Evolutionary conservation across 2,329 filamentous ascomycete species (phyloP).

Genomic region (Hymenoscyphus occultus): DNA sequence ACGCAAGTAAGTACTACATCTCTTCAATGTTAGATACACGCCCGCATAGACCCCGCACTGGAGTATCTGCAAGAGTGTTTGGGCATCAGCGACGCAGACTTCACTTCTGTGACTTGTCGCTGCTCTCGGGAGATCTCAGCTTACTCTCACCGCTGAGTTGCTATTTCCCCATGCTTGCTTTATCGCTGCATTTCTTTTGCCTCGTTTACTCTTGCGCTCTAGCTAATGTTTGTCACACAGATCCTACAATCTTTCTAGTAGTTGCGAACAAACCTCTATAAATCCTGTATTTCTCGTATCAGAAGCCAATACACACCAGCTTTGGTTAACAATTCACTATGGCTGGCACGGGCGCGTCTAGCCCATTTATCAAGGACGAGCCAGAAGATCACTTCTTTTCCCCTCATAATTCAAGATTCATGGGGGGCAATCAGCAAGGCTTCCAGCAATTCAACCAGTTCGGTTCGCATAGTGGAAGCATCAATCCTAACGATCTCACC

Average conservation of each 20-base stretch:
- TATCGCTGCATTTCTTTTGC: constrained; percentile 21
- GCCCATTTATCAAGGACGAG: constrained; percentile 67
- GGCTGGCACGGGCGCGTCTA: constrained; percentile 39
- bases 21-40: not conserved
- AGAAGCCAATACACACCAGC: constrained; percentile 8
- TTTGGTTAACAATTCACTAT: constrained; percentile 30
- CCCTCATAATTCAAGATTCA: constrained; percentile 33
- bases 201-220: constrained; percentile 22
- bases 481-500: constrained; percentile 83
- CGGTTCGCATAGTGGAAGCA: constrained; percentile 48
- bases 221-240: constrained; percentile 35
- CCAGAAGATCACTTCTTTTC: constrained; percentile 58
- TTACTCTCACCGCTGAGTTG: constrained; percentile 3
- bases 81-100: not conserved
- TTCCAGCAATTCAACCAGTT: constrained; percentile 45
- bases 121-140: not conserved
- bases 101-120: not conserved
- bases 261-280: constrained; percentile 23
- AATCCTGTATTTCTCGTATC: constrained; percentile 6
- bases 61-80: not conserved
- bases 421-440: constrained; percentile 32
- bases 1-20: constrained; percentile 7
- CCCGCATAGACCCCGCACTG: constrained; percentile 4
- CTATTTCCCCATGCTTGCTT: not conserved
- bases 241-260: constrained; percentile 23